Conservation (phyloP, 108 stramenopile species). For the Phaeodactylum tricornutum region DNA sequence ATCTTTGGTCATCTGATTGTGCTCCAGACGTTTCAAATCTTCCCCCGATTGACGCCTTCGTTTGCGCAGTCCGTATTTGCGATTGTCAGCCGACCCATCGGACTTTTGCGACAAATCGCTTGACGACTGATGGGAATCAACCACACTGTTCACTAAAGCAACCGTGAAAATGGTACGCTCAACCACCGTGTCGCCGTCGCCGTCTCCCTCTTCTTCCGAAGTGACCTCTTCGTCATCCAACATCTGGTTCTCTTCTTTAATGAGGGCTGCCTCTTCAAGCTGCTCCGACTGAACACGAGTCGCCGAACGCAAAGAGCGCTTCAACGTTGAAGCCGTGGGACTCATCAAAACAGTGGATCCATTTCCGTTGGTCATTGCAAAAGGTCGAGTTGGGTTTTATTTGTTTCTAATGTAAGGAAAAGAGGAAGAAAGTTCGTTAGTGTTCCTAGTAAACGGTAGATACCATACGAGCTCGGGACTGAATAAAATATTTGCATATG, state of each 20-base stretch:
- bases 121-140: not conserved
- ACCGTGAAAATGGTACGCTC: conserved; percentile 50
- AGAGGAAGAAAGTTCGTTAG: too few relatives aligned
- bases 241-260: conserved; percentile 24
- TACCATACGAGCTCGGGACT: too few relatives aligned
- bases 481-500: too few relatives aligned
- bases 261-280: conserved; percentile 15
- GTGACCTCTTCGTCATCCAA: conserved; percentile 58
- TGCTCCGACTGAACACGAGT: conserved; percentile 3
- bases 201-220: conserved; percentile 36
- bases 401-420: too few relatives aligned
- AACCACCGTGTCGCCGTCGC: conserved; percentile 14
- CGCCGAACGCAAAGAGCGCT: not conserved
- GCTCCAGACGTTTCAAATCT: conserved; percentile 5
- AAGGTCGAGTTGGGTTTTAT: too few relatives aligned
- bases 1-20: conserved; percentile 1
- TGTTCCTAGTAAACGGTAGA: too few relatives aligned
- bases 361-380: too few relatives aligned
- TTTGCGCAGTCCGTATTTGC: conserved; percentile 24
- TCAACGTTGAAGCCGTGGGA: too few relatives aligned
- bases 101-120: conserved; percentile 1
- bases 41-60: conserved; percentile 16
- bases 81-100: too few relatives aligned
- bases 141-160: conserved; percentile 44
- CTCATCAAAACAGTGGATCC: too few relatives aligned